Base-by-base conservation (phyloP, 495 filamentous ascomycete genomes). In the Penicillium canariense region DNA sequence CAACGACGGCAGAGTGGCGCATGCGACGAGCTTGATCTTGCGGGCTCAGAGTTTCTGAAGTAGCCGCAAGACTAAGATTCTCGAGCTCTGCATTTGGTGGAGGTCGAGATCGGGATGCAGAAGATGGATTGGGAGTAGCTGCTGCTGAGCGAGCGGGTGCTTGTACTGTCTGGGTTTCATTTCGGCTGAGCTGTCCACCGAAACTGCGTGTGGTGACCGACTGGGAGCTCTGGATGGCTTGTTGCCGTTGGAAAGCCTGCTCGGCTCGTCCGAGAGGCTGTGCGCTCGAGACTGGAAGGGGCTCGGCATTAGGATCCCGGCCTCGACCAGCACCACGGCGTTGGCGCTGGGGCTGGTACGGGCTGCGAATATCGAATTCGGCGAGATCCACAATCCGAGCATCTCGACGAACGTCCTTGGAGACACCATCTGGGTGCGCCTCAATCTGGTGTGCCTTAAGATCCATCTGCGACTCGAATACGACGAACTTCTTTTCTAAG, bases 401-500 rank as follows among this genome's bases (percentile, higher is more conserved):
- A 65, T 96, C 94, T 56, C 90, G 81, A 48, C 89, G 79, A 7
- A 88, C 87, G 63, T 91, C 90, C 60, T 96, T 96, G 6, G 89
- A 85, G 11, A 94, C 67, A 2, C 85, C 84, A 50, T 87, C 83
- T 0, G 87, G 88, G 68, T 96, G 90, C 10, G 74, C 73, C 65
- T 89, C 85, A 6, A 95, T 66, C 60, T 91, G 88, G 68, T 96
- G 90, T 11, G 82, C 90, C 65, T 96, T 96, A 26, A 99, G 69
- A 68, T 97, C 94, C 76, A 99, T 86, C 61, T 96, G 87, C 0
- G 90, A 90, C 43, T 87, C 89, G 56, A 99, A 99, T 1, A 97
- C 95, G n/a, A 96, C 84, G 61, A 97, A 96, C 69, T 97, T 97
- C 80, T 96, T 96, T 54, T 97, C 94, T 65, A 91, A 61, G 55